A percentile compares a stretch with the other conserved stretches of the same genome.
Evolutionary conservation across 2,329 filamentous ascomycete genomes (phyloP).

Genomic region (Aspergillus ochraceus): DNA sequence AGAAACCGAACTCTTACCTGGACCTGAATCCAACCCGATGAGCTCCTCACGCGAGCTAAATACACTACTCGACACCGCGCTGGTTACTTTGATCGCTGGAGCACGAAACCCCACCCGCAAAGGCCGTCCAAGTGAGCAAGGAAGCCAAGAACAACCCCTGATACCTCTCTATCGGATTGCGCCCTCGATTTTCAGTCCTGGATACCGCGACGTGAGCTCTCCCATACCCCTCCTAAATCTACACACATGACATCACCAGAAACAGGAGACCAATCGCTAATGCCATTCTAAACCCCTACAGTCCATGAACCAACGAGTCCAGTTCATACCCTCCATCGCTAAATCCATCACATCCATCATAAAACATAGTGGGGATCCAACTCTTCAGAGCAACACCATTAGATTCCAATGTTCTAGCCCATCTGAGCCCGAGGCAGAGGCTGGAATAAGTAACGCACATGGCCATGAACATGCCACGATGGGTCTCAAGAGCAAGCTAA

Average conservation of each 20-base stretch:
- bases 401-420: slow-evolving; percentile 3
- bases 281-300: slow-evolving; percentile 9
- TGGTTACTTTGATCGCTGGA: not conserved
- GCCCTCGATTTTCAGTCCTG: slow-evolving; percentile 31
- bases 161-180: slow-evolving; percentile 23
- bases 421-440: not conserved
- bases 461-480: not conserved
- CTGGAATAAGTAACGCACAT: not conserved
- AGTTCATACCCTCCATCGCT: slow-evolving; percentile 34
- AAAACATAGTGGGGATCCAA: slow-evolving; percentile 17
- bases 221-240: not conserved
- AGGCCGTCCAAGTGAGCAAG: not conserved
- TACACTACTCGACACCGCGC: not conserved
- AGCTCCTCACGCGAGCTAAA: not conserved
- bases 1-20: not conserved
- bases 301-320: slow-evolving; percentile 37
- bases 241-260: not conserved
- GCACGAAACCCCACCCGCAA: not conserved
- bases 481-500: slow-evolving; percentile 21
- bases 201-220: slow-evolving; percentile 31
- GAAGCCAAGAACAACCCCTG: not conserved
- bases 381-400: slow-evolving; percentile 15
- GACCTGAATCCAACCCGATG: not conserved
- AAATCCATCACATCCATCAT: slow-evolving; percentile 37
- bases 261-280: not conserved